phyloP scores from a whole-genome alignment of 192 early-diverging fungal species.

The Backusella westeae region DNA sequence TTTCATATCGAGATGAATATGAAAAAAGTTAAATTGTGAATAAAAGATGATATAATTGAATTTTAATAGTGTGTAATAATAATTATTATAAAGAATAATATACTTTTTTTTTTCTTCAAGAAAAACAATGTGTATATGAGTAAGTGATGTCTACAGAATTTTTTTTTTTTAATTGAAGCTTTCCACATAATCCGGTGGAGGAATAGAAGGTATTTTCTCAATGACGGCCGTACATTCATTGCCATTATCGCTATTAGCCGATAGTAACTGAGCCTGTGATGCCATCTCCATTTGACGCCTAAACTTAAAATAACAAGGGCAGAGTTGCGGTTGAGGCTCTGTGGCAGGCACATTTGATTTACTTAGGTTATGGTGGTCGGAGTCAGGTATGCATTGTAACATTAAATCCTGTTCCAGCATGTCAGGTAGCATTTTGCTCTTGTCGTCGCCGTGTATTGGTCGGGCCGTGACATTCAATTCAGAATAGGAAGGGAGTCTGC shows the following conservation, averaged over 20 bases:
- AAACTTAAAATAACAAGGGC: slow-evolving; percentile 25
- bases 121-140: background rate
- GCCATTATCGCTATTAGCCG: background rate
- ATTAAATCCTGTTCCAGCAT: slow-evolving; percentile 9
- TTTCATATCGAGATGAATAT: background rate
- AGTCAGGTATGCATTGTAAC: slow-evolving; percentile 14
- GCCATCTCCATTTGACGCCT: slow-evolving; percentile 24
- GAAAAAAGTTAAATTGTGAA: background rate
- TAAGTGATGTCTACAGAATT: background rate
- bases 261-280: slow-evolving; percentile 3
- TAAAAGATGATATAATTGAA: slow-evolving; percentile 1
- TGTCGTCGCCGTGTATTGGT: slow-evolving; percentile 4
- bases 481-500: slow-evolving; percentile 28
- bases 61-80: background rate
- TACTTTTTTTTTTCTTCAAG: too few relatives aligned
- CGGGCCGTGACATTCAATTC: slow-evolving; percentile 14
- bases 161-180: background rate
- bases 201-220: slow-evolving; percentile 22
- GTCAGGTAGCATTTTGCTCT: background rate
- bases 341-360: background rate
- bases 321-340: slow-evolving; percentile 1
- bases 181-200: slow-evolving; percentile 30
- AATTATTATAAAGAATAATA: background rate
- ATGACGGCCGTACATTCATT: slow-evolving; percentile 7
- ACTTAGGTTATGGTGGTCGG: background rate